Base-by-base conservation (phyloP, 441 rosid genomes). In the Viola pubescens region DNA sequence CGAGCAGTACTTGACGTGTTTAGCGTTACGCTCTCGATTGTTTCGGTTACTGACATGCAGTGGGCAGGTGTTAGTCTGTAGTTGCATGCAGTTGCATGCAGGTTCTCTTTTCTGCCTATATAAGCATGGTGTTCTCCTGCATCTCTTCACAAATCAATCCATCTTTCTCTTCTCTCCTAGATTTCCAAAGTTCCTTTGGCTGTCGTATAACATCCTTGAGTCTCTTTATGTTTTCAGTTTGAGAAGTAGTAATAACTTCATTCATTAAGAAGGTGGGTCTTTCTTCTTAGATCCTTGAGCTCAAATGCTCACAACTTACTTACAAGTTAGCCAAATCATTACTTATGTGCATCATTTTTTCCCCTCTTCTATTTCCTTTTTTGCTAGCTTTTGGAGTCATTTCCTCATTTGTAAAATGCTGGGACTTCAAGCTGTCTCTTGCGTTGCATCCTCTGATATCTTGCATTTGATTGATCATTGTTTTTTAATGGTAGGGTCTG, bases 21-120 rank as follows among this genome's bases (percentile, higher is more conserved):
- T 2, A 37, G 57, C 57, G 37, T 46, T 61, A 34, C 7, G 3
- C 51, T 55, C 57, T 61, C 2, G 6, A 61, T 37, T 12, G 46
- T 26, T 37, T 38, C 45, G 16, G 48, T 39, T 9, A 57, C 26
- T 48, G 26, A 47, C 16, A 49, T 50, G 40, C 40, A 2, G 3
- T 52, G 39, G 42, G 56, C 60, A 68, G 63, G 63, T 68, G 72
- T 62, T 57, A 16, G 42, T 19, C 13, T 40, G 60, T 10, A 39
- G 67, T 52, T 46, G 9, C 67, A 68, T 58, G 63, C 67, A 68
- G 59, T 52, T 46, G 9, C 67, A 68, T 58, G 63, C 67, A 68
- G 59, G 47, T 58, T 37, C 37, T 9, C 14, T 62, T 26, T 4
- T 16, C 4, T 49, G n/a, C 48, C 62, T 58, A 52, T 56, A 44